Evolutionary conservation across 116 monocot genomes (phyloP), one percentile per base, ranked within the genome.

Genomic region (Papilionanthe hybrid): DNA sequence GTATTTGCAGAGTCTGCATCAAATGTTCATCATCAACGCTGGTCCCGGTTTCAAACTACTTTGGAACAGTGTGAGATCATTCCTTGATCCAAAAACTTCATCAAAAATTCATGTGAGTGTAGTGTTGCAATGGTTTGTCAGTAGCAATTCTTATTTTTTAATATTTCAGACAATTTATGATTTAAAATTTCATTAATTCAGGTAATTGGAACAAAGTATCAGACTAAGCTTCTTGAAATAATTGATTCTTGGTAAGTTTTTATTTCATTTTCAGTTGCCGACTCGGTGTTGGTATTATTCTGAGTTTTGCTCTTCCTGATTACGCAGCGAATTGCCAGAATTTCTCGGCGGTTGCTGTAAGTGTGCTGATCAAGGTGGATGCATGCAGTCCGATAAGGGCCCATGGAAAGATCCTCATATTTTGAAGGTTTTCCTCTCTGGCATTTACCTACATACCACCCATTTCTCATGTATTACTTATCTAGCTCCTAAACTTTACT

Each of bases 381-480:
- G 98, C 82, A 89, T 91, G 57, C 93, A 80, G 77, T 93, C 98
- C 76, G 98, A 94, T 75, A 90, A 86, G 84, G 98, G 98, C 18
- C 98, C 98, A 55, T 99, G 98, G 98, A 93, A 86, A 65, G 93
- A 99, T 57, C 98, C 94, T 47, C 81, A 89, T 32, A 93, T 99
- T 71, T 69, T 90, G 78, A 94, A 94, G 95, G 98, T 99, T 45
- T 78, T 17, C 37, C 37, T 37, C 37, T 37, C 37, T 1, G 37
- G 37, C 37, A 37, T 37, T 37, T 37, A 37, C 37, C 37, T 37
- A 37, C 37, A 37, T 37, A 37, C 37, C 37, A 37, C 37, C 37
- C 37, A 37, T 37, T 37, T 37, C 37, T 37, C 4, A 37, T 37
- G 37, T 37, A 37, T 37, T 37, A 37, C 37, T 3, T 37, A 37